phyloP scores from a whole-genome alignment of 2,329 filamentous ascomycete species.

The Apiospora koreana region DNA sequence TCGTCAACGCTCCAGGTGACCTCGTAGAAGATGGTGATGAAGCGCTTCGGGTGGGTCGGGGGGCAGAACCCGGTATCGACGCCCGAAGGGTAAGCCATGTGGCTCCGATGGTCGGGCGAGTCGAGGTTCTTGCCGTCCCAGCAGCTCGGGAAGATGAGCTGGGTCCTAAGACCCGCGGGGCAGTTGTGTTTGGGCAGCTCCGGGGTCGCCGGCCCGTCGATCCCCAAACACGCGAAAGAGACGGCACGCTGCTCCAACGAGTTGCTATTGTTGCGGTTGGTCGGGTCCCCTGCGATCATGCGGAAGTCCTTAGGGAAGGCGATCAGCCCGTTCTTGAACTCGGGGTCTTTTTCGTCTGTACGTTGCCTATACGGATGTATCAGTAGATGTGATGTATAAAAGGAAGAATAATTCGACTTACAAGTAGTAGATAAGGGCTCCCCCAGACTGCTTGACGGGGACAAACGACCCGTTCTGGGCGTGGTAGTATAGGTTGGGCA shows the following conservation, averaged over 20 bases:
- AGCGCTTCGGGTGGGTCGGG: conserved; percentile 49
- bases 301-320: conserved; percentile 65
- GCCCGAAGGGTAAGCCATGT: conserved; percentile 53
- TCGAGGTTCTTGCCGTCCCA: conserved; percentile 63
- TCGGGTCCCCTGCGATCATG: conserved; percentile 64
- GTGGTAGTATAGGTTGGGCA: conserved; percentile 55
- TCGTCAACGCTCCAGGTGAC: conserved; percentile 54
- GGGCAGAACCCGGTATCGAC: conserved; percentile 53
- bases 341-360: conserved; percentile 36
- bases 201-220: conserved; percentile 45
- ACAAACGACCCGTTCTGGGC: conserved; percentile 58
- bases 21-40: conserved; percentile 62
- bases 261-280: conserved; percentile 48
- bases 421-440: conserved; percentile 58
- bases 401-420: conserved; percentile 26
- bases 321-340: conserved; percentile 47
- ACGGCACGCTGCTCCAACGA: conserved; percentile 51
- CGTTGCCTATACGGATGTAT: conserved; percentile 35
- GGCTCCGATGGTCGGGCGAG: conserved; percentile 54
- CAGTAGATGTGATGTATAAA: background rate
- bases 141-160: conserved; percentile 62
- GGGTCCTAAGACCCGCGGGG: conserved; percentile 49
- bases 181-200: conserved; percentile 58
- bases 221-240: conserved; percentile 56
- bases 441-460: conserved; percentile 44